Percentiles rank a stretch among this genome's conserved stretches.
Conservation (phyloP, 164 flowering plant species). For the Liriodendron chinense region DNA sequence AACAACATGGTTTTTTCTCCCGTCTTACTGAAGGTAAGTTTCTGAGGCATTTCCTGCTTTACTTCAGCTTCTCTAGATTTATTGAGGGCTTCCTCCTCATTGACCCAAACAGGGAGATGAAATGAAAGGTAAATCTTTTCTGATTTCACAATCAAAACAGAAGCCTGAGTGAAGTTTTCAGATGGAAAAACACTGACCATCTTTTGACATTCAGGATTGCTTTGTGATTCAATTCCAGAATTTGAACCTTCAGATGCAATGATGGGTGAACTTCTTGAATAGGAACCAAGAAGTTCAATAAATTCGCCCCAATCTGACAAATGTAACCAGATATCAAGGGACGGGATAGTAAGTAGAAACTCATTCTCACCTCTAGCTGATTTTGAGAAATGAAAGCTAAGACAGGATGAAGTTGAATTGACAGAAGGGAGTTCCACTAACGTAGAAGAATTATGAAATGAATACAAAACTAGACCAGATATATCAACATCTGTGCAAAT, state of each 20-base stretch:
- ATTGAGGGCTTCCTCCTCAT: slow-evolving; percentile 16
- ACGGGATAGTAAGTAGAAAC: slow-evolving; percentile 45
- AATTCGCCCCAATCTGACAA: slow-evolving; percentile 57
- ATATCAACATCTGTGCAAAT: slow-evolving; percentile 34
- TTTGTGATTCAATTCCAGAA: slow-evolving; percentile 5
- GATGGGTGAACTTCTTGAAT: slow-evolving; percentile 11
- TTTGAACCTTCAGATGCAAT: slow-evolving; percentile 16
- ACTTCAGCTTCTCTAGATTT: slow-evolving; percentile 16
- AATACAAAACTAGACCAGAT: slow-evolving; percentile 42
- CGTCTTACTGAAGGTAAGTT: slow-evolving; percentile 10
- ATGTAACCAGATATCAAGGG: slow-evolving; percentile 69
- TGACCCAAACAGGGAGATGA: slow-evolving; percentile 51
- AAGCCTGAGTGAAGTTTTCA: slow-evolving; percentile 10
- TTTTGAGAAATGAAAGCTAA: slow-evolving; percentile 38
- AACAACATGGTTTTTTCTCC: slow-evolving; percentile 18
- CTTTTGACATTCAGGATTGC: slow-evolving; percentile 12
- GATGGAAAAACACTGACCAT: slow-evolving; percentile 13
- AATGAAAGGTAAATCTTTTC: slow-evolving; percentile 43
- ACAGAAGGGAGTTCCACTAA: slow-evolving; percentile 36
- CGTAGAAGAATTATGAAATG: slow-evolving; percentile 35
- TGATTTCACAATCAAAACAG: slow-evolving; percentile 34
- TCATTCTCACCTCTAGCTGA: slow-evolving; percentile 28
- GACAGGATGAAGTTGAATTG: slow-evolving; percentile 30
- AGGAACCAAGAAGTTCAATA: slow-evolving; percentile 35
- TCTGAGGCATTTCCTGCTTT: slow-evolving; percentile 12